phyloP scores from a whole-genome alignment of 2,329 filamentous ascomycete genomes.

The Ascochyta koolunga region DNA sequence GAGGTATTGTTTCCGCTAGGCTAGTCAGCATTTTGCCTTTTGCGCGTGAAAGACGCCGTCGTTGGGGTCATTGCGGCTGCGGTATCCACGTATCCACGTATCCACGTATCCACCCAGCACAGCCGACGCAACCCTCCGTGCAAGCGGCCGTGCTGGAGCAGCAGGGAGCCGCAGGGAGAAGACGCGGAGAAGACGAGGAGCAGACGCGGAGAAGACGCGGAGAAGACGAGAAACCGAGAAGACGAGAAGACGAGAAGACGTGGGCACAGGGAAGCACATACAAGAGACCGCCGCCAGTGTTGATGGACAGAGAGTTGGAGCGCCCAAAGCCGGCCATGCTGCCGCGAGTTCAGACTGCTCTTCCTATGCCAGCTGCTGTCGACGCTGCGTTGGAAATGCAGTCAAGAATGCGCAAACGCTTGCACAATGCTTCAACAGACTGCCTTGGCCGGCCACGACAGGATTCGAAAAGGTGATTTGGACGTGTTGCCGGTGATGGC shows the following conservation, averaged over 20 bases:
- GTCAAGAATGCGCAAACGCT: not conserved
- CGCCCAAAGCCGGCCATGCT: conserved; percentile 53
- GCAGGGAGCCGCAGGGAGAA: not conserved
- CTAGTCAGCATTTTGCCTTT: conserved; percentile 27
- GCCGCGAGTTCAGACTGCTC: not conserved
- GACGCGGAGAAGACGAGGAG: not conserved
- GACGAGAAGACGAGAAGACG: no score
- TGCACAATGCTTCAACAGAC: not conserved
- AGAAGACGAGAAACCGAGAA: no score
- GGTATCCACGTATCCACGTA: no score
- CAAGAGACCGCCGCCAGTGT: conserved; percentile 59
- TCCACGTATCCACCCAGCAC: conserved; percentile 1
- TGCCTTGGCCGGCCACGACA: not conserved
- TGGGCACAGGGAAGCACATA: conserved; percentile 37
- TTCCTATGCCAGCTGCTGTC: not conserved
- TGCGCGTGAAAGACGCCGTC: not conserved
- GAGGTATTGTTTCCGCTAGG: conserved; percentile 39
- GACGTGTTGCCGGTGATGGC: not conserved
- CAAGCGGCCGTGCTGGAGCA: not conserved
- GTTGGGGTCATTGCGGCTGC: conserved; percentile 11
- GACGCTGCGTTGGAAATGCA: not conserved
- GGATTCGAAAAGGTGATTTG: not conserved
- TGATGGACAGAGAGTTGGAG: conserved; percentile 60
- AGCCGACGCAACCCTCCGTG: not conserved
- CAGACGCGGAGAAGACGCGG: not conserved